These are phyloP conservation scores for Skeletonema tropicum DNA, from an alignment of 108 stramenopile genomes.

Conservation along the genomic window DNA sequence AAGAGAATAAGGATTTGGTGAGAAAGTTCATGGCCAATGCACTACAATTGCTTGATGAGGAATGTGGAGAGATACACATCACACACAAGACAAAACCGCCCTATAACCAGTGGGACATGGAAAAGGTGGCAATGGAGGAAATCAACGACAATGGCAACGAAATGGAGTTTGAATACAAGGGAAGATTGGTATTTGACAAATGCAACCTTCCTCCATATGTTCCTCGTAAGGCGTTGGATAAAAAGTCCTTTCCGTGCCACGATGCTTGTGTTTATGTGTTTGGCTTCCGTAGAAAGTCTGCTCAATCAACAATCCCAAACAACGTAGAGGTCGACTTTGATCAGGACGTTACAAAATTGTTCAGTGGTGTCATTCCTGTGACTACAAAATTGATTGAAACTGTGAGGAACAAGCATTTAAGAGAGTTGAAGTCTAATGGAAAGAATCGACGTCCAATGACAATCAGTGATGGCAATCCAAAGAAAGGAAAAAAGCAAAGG, in stretches of 20 bases:
- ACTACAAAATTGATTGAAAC: conserved; percentile 14
- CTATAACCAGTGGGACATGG: conserved; percentile 87
- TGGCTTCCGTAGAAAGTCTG: conserved; percentile 27
- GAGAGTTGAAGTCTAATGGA: not conserved
- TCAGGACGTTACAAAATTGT: not conserved
- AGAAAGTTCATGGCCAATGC: conserved; percentile 63
- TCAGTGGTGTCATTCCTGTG: conserved; percentile 16
- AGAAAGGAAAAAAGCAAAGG: not conserved
- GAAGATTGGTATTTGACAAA: conserved; percentile 83
- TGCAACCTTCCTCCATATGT: conserved; percentile 72
- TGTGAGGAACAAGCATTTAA: conserved; percentile 13
- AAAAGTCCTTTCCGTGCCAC: conserved; percentile 86
- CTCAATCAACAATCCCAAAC: not conserved
- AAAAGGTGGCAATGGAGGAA: conserved; percentile 54
- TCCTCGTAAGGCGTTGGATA: conserved; percentile 87
- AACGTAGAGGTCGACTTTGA: not conserved
- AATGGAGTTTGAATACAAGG: conserved; percentile 44
- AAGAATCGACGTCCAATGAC: not conserved
- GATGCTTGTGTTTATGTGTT: conserved; percentile 91
- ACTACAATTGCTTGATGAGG: conserved; percentile 27
- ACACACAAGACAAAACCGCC: conserved; percentile 93
- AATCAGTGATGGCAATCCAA: too few relatives aligned
- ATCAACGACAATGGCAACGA: not conserved
- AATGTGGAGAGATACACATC: conserved; percentile 76
- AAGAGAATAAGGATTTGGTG: conserved; percentile 76